phyloP scores from a whole-genome alignment of 2,329 filamentous ascomycete genomes.

The Stemphylium beticola region DNA sequence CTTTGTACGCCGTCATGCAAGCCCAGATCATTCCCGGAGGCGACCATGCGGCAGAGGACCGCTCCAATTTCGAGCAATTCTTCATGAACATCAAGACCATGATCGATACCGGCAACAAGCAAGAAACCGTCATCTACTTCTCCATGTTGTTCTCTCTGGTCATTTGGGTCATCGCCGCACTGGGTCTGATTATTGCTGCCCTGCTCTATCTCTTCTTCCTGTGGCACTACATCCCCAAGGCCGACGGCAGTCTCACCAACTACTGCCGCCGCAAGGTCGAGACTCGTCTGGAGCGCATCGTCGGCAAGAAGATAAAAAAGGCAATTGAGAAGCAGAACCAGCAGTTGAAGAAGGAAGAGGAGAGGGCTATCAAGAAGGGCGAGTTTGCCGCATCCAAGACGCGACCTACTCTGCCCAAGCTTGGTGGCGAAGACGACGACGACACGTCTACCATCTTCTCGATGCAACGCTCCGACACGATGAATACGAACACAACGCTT shows the following conservation, averaged over 20 bases:
- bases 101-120: conserved; percentile 70
- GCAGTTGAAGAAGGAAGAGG: conserved; percentile 52
- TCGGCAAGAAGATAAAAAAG: conserved; percentile 85
- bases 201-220: conserved; percentile 87
- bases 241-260: conserved; percentile 78
- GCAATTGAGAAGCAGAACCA: conserved; percentile 78
- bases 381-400: conserved; percentile 42
- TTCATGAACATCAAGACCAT: conserved; percentile 81
- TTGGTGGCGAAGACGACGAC: conserved; percentile 45
- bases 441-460: conserved; percentile 47
- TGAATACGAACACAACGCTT: conserved; percentile 45
- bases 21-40: conserved; percentile 72
- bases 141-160: conserved; percentile 92
- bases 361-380: conserved; percentile 55
- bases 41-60: conserved; percentile 62
- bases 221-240: conserved; percentile 85
- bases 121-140: conserved; percentile 81
- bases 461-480: conserved; percentile 43
- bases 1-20: conserved; percentile 82
- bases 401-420: conserved; percentile 51
- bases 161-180: conserved; percentile 82
- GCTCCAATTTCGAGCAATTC: conserved; percentile 73
- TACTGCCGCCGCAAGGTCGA: conserved; percentile 96
- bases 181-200: conserved; percentile 74
- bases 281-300: conserved; percentile 80